Evolutionary conservation across 768 basidiomycete species (phyloP).

Genomic region (Dioszegia crocea): DNA sequence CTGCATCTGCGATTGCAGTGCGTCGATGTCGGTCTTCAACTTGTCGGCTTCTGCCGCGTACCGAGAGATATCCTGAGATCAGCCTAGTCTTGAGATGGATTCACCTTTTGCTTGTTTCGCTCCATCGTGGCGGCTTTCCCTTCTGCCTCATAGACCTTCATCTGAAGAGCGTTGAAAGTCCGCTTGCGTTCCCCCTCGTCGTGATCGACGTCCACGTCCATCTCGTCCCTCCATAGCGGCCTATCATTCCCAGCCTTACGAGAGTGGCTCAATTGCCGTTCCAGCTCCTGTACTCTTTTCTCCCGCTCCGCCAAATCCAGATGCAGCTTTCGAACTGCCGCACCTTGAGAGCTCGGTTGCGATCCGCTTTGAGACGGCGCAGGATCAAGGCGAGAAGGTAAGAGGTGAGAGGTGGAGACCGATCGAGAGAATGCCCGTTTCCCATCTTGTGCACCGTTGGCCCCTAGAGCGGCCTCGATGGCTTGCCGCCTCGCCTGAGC

Average conservation of each 20-base stretch:
- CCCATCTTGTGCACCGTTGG: background rate
- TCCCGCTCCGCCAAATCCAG: constrained; percentile 32
- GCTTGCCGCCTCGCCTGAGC: constrained; percentile 10
- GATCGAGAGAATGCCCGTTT: constrained; percentile 28
- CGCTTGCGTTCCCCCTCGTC: constrained; percentile 9
- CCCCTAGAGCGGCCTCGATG: constrained; percentile 4
- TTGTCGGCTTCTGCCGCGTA: constrained; percentile 25
- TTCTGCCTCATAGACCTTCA: constrained; percentile 29
- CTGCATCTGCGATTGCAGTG: constrained; percentile 25
- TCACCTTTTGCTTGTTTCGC: constrained; percentile 27
- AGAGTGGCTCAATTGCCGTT: background rate
- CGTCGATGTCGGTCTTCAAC: constrained; percentile 13
- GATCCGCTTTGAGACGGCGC: too few species aligned
- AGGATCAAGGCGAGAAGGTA: too few species aligned
- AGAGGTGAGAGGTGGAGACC: constrained; percentile 26
- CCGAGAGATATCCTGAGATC: constrained; percentile 10
- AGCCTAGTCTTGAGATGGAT: constrained; percentile 6
- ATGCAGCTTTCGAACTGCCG: constrained; percentile 20
- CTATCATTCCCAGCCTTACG: background rate
- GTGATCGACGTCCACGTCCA: constrained; percentile 18
- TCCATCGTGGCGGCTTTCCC: constrained; percentile 35
- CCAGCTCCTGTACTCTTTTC: constrained; percentile 12
- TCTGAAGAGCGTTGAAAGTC: constrained; percentile 20
- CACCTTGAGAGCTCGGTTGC: constrained; percentile 27
- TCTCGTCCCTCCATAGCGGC: constrained; percentile 15